Conservation (phyloP, 225 moss, liverwort and hornwort genomes). For the Polytrichum commune region DNA sequence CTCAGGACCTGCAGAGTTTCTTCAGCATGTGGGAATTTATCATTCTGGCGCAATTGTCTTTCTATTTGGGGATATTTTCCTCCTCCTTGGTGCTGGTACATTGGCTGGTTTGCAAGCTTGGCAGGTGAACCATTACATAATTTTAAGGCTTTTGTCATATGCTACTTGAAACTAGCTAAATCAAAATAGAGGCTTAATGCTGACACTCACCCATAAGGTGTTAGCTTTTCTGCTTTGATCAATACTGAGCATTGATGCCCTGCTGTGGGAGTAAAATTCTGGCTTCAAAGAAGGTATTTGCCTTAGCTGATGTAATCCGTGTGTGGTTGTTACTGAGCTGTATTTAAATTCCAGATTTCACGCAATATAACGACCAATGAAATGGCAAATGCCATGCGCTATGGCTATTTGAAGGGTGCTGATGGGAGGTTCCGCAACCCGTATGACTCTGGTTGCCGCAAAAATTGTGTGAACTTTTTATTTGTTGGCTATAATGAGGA, state of each 20-base stretch:
- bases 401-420: slow-evolving; percentile 75
- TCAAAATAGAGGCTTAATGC: too few relatives aligned
- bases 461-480: slow-evolving; percentile 84
- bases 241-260: too few relatives aligned
- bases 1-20: slow-evolving; percentile 54
- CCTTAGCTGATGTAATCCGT: too few relatives aligned
- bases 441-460: slow-evolving; percentile 82
- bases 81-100: slow-evolving; percentile 75
- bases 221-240: too few relatives aligned
- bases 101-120: slow-evolving; percentile 94
- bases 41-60: slow-evolving; percentile 80
- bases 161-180: too few relatives aligned
- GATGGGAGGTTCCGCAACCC: slow-evolving; percentile 92
- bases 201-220: too few relatives aligned
- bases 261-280: too few relatives aligned
- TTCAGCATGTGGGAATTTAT: slow-evolving; percentile 62
- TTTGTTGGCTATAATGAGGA: slow-evolving; percentile 85
- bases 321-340: background rate
- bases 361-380: slow-evolving; percentile 98
- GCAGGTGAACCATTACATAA: slow-evolving; percentile 44
- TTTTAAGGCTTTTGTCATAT: too few relatives aligned
- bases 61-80: slow-evolving; percentile 65
- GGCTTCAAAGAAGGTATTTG: too few relatives aligned
- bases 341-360: slow-evolving; percentile 51
- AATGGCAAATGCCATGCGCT: slow-evolving; percentile 86